A percentile compares a stretch with the other conserved stretches of the same genome.
Evolutionary conservation across 805 yeast genomes (phyloP).

Genomic region (Lipomyces sp.): DNA sequence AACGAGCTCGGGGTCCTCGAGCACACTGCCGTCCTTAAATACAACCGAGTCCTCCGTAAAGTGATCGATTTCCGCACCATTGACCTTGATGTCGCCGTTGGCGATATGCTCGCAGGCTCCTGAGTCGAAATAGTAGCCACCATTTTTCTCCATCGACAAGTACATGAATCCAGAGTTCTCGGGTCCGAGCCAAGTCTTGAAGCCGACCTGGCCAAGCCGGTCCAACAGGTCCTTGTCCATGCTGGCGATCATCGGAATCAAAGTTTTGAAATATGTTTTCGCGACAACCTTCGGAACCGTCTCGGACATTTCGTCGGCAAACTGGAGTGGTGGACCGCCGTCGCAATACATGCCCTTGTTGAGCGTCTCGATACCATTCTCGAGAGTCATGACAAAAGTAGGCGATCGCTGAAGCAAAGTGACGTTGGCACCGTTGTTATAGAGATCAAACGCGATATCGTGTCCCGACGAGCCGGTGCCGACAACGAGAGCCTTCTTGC

Average conservation of each 20-base stretch:
- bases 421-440: constrained; percentile 3
- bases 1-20: constrained; percentile 2
- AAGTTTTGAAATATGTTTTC: background rate
- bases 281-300: constrained; percentile 2
- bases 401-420: constrained; percentile 16
- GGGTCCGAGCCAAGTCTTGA: constrained; percentile 3
- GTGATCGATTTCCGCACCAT: constrained; percentile 1
- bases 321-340: background rate
- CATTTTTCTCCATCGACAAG: constrained; percentile 3
- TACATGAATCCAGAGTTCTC: background rate
- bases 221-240: constrained; percentile 12
- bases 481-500: constrained; percentile 16
- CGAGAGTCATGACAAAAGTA: constrained; percentile 6
- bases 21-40: constrained; percentile 8
- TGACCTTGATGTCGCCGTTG: constrained; percentile 13
- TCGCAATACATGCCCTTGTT: background rate
- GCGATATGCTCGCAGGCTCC: constrained; percentile 12
- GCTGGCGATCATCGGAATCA: background rate
- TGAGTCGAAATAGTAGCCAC: constrained; percentile 18
- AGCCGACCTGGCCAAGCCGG: constrained; percentile 7
- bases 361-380: background rate
- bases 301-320: background rate
- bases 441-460: constrained; percentile 12
- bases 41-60: constrained; percentile 10
- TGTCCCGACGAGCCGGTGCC: constrained; percentile 14